phyloP scores from a whole-genome alignment of 1,284 basidiomycete genomes.

The Thecaphora frezii region DNA sequence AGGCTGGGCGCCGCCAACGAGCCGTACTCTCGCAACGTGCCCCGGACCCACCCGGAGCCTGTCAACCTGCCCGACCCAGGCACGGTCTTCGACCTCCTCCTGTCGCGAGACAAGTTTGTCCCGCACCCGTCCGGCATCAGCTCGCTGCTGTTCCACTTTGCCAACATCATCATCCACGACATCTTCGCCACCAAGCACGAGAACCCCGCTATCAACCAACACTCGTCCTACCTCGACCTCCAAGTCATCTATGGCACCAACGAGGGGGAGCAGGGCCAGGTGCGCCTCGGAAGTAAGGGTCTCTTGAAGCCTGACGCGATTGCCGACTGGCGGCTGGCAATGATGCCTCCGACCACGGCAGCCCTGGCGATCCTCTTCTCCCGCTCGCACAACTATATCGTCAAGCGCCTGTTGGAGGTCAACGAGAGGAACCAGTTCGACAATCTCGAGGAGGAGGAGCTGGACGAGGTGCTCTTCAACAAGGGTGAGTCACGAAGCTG shows the following conservation, averaged over 20 bases:
- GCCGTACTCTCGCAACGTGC: constrained; percentile 59
- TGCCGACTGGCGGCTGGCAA: constrained; percentile 57
- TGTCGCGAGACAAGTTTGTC: constrained; percentile 25
- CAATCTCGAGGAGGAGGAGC: constrained; percentile 19
- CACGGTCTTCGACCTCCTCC: constrained; percentile 33
- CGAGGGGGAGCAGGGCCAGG: constrained; percentile 13
- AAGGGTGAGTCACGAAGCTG: constrained; percentile 6
- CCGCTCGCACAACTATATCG: constrained; percentile 73
- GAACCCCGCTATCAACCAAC: constrained; percentile 64
- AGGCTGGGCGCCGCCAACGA: constrained; percentile 73
- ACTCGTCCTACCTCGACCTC: constrained; percentile 76
- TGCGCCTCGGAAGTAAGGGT: constrained; percentile 21
- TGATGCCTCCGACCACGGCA: constrained; percentile 73
- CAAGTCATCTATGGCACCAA: constrained; percentile 67
- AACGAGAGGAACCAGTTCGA: constrained; percentile 39
- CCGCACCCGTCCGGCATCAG: constrained; percentile 45
- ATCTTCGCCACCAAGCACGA: constrained; percentile 41
- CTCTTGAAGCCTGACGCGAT: constrained; percentile 35
- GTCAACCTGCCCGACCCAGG: constrained; percentile 33
- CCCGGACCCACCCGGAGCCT: constrained; percentile 17
- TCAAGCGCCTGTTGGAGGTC: constrained; percentile 68
- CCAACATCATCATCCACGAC: constrained; percentile 54
- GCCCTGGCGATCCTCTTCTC: constrained; percentile 72
- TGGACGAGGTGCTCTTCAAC: constrained; percentile 45
- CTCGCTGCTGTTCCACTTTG: constrained; percentile 45